phyloP scores from a whole-genome alignment of 1,139 yeast genomes.

The Pichia sp. region DNA sequence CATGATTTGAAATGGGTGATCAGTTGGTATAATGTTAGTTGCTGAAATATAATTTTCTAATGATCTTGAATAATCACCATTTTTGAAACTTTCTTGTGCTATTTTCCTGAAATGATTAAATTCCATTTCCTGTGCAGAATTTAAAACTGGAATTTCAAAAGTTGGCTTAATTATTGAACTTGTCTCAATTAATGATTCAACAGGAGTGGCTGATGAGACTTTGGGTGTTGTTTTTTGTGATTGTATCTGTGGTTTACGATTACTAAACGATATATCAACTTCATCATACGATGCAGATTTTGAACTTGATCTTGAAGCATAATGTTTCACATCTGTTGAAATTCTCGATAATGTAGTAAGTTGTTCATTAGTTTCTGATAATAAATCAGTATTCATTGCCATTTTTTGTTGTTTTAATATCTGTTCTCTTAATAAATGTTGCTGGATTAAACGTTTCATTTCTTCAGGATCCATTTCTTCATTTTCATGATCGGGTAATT shows the following conservation, averaged over 20 bases:
- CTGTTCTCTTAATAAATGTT: slow-evolving; percentile 37
- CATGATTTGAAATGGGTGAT: slow-evolving; percentile 63
- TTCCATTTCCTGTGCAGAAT: slow-evolving; percentile 12
- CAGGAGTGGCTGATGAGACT: neutral
- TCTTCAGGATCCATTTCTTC: slow-evolving; percentile 40
- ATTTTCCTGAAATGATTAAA: slow-evolving; percentile 10
- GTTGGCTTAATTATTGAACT: slow-evolving; percentile 12
- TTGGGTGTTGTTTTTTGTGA: neutral
- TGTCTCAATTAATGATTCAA: slow-evolving; percentile 7
- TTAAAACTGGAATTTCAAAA: slow-evolving; percentile 15
- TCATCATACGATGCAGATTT: neutral
- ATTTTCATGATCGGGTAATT: slow-evolving; percentile 26
- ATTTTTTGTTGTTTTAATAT: slow-evolving; percentile 10
- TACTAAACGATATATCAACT: slow-evolving; percentile 4
- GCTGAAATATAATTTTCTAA: slow-evolving; percentile 56
- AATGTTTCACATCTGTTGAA: neutral
- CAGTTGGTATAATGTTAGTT: slow-evolving; percentile 52
- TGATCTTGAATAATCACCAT: slow-evolving; percentile 80
- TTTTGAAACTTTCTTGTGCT: slow-evolving; percentile 44
- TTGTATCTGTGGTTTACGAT: neutral
- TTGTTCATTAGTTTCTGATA: neutral
- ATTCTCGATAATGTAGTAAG: neutral
- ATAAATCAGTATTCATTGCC: neutral
- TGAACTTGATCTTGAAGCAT: neutral
- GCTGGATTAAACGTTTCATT: slow-evolving; percentile 36